These are phyloP conservation scores for Monoraphidium neglectum DNA, from an alignment of 139 green algal species.

Conservation along the genomic window DNA sequence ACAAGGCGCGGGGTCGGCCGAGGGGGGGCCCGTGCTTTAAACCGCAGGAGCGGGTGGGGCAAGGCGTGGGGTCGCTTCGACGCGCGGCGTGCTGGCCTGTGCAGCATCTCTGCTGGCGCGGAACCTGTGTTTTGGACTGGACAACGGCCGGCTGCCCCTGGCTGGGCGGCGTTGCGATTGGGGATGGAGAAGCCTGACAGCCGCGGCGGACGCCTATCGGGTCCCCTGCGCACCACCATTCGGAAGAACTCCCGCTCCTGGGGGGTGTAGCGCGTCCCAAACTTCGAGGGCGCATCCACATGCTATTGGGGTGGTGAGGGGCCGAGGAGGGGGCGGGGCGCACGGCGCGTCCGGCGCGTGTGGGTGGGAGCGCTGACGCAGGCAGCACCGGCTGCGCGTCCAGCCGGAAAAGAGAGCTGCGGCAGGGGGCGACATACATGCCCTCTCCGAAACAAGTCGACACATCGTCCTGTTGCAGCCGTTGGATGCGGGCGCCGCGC, in stretches of 20 bases:
- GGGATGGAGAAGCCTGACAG: not conserved
- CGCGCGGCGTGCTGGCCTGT: not conserved
- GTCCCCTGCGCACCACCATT: constrained; percentile 23
- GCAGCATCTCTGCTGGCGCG: not conserved
- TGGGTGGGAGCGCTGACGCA: no score
- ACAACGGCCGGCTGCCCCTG: not conserved
- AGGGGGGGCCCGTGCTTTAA: no score
- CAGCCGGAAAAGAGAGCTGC: no score
- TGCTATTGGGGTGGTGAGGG: not conserved
- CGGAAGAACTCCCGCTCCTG: constrained; percentile 37
- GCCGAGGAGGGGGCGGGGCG: no score
- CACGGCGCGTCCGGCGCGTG: no score
- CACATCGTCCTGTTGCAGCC: no score
- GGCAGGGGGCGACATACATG: no score
- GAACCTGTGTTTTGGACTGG: not conserved
- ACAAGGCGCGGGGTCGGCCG: no score
- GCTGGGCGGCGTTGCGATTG: not conserved
- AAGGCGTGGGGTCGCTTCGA: not conserved
- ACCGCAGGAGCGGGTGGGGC: not conserved
- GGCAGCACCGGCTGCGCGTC: no score
- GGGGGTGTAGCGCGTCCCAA: constrained; percentile 19
- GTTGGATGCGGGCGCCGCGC: no score
- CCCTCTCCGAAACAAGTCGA: no score
- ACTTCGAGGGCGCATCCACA: constrained; percentile 37
- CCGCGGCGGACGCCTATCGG: no score